Base-by-base conservation (phyloP, 495 filamentous ascomycete genomes). In the Pyrenula massariospora region DNA sequence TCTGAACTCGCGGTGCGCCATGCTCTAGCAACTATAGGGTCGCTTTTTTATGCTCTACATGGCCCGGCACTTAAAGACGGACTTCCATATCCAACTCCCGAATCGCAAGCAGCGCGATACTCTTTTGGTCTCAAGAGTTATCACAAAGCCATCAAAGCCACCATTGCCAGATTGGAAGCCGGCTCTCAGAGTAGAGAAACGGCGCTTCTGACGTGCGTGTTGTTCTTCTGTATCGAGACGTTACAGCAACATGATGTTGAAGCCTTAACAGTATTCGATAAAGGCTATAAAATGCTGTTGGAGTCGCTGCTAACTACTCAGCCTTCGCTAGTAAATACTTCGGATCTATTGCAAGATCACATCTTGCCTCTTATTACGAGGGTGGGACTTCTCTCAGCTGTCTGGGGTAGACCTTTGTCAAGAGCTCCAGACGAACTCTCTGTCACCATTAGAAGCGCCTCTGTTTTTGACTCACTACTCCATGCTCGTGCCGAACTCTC, bases 111-210 rank as follows among this genome's bases (percentile, higher is more conserved):
- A 11, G 52, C 42, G 12, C 8, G 47, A 10, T 55, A 57, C 1
- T 52, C 20, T 3, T 63, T 63, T 48, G 42, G 54, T 1, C 15
- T 60, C 1, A 53, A 60, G 22, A 56, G 58, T 25, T 63, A 63
- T n/a, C 60, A 63, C 52, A 59, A 60, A 31, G 57, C 61, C 0
- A 63, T 63, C 48, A 58, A 53, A 11, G 22, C 31, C 31, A 42
- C 31, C 31, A 15, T 42, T 8, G 31, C 31, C 31, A 42, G 25
- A 25, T 25, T 21, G 42, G 19, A 15, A 2, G 54, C 25, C 24
- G 54, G 2, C 25, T 3, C 20, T 42, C 12, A 11, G 15, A 49
- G 19, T 8, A 42, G 10, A 1, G 54, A 56, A 10, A 19, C 49
- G 5, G 25, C 42, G 2, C 47, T 56, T 12, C 22, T 42, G 22